Conservation (phyloP, 176 grass and related monocot genomes). For the Melocanna baccifera region DNA sequence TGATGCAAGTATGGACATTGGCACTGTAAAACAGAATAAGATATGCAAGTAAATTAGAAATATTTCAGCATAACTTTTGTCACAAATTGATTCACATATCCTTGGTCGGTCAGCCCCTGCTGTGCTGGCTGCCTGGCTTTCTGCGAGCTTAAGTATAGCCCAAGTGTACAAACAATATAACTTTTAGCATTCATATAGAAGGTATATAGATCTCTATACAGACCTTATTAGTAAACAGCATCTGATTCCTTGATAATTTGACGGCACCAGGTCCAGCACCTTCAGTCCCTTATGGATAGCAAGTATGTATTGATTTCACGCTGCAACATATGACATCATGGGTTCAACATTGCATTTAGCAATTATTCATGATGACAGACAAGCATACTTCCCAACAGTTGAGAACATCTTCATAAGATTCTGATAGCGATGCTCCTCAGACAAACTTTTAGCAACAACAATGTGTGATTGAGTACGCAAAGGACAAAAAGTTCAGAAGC, state of each 20-base stretch:
- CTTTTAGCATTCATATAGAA: not conserved
- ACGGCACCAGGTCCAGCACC: constrained; percentile 40
- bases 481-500: too few relatives aligned
- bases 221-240: constrained; percentile 93
- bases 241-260: constrained; percentile 76
- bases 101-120: too few relatives aligned
- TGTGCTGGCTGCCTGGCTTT: too few relatives aligned
- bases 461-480: too few relatives aligned
- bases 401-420: constrained; percentile 97
- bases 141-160: too few relatives aligned
- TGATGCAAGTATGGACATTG: constrained; percentile 73
- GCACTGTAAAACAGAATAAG: constrained; percentile 56
- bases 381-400: constrained; percentile 68
- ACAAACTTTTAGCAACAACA: too few relatives aligned
- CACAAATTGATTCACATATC: too few relatives aligned
- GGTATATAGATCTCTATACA: not conserved
- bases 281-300: too few relatives aligned
- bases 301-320: constrained; percentile 90
- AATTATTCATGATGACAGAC: constrained; percentile 19
- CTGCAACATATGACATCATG: constrained; percentile 47
- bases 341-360: not conserved
- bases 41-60: not conserved
- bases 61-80: not conserved
- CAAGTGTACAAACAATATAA: not conserved
- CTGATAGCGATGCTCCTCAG: constrained; percentile 83